Conservation (phyloP, 2,329 filamentous ascomycete genomes). For the Botrytis fabae region DNA sequence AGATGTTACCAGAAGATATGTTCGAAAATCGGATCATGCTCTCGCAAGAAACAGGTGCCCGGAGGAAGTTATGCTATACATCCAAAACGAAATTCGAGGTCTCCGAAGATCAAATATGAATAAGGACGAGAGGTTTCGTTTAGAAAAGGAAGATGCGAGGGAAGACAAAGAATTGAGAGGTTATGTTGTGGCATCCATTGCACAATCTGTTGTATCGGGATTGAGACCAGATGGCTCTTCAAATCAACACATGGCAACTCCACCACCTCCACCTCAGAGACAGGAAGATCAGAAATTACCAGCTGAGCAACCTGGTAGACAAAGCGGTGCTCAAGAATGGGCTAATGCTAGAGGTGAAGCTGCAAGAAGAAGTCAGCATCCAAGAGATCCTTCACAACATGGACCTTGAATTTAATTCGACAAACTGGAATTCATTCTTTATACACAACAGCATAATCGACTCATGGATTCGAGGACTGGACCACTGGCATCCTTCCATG, state of each 20-base stretch:
- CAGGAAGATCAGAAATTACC: slow-evolving; percentile 61
- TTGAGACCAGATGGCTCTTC: slow-evolving; percentile 33
- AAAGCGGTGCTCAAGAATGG: slow-evolving; percentile 54
- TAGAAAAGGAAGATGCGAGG: slow-evolving; percentile 76
- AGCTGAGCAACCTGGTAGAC: slow-evolving; percentile 57
- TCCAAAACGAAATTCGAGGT: slow-evolving; percentile 86
- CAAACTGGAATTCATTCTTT: background rate
- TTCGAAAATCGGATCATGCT: slow-evolving; percentile 71
- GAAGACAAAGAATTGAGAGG: slow-evolving; percentile 75
- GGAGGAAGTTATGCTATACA: slow-evolving; percentile 87
- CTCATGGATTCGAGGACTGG: background rate
- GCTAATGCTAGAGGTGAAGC: slow-evolving; percentile 50
- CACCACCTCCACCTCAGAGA: slow-evolving; percentile 26
- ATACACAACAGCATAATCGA: background rate
- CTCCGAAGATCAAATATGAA: slow-evolving; percentile 79
- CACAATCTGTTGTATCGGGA: slow-evolving; percentile 58
- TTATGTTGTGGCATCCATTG: slow-evolving; percentile 72
- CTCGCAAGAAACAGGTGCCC: slow-evolving; percentile 76
- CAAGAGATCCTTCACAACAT: slow-evolving; percentile 49
- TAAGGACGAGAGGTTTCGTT: slow-evolving; percentile 79
- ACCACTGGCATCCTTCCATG: background rate
- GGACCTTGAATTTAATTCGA: slow-evolving; percentile 35
- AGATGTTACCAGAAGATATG: slow-evolving; percentile 66
- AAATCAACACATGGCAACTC: slow-evolving; percentile 22
- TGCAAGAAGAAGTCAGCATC: slow-evolving; percentile 42